phyloP scores from a whole-genome alignment of 495 filamentous ascomycete genomes.

The Aspergillus bridgeri region DNA sequence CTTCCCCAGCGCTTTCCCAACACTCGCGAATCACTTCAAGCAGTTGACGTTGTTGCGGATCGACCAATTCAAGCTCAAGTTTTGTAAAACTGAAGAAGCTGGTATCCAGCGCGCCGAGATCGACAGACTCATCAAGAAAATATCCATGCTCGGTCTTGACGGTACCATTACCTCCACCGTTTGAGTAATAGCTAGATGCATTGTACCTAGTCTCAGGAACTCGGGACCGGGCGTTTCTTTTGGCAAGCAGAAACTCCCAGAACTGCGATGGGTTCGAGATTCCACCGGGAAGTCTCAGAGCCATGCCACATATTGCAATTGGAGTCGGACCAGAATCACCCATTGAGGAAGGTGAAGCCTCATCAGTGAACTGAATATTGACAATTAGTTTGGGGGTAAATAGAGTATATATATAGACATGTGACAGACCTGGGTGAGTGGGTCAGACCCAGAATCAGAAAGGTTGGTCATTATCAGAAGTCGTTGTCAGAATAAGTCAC shows the following conservation, averaged over 20 bases:
- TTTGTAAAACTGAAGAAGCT: conserved; percentile 14
- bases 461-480: too few species aligned
- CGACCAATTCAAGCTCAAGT: conserved; percentile 1
- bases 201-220: conserved; percentile 36
- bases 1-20: too few species aligned
- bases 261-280: conserved; percentile 26
- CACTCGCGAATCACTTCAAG: too few species aligned
- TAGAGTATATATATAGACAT: too few species aligned
- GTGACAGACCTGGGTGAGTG: too few species aligned
- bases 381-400: too few species aligned
- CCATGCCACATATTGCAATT: conserved; percentile 47
- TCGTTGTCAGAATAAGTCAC: too few species aligned
- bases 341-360: too few species aligned
- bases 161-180: conserved; percentile 10
- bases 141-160: conserved; percentile 42
- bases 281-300: conserved; percentile 40
- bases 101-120: conserved; percentile 25
- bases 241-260: conserved; percentile 38
- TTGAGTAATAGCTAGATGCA: conserved; percentile 23
- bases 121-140: conserved; percentile 44
- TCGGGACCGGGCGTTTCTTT: conserved; percentile 28
- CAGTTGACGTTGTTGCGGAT: too few species aligned
- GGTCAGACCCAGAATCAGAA: too few species aligned
- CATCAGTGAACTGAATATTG: too few species aligned
- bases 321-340: too few species aligned